These are phyloP conservation scores for Aphanoascus verrucosus DNA, from an alignment of 2,329 filamentous ascomycete species.

Conservation along the genomic window DNA sequence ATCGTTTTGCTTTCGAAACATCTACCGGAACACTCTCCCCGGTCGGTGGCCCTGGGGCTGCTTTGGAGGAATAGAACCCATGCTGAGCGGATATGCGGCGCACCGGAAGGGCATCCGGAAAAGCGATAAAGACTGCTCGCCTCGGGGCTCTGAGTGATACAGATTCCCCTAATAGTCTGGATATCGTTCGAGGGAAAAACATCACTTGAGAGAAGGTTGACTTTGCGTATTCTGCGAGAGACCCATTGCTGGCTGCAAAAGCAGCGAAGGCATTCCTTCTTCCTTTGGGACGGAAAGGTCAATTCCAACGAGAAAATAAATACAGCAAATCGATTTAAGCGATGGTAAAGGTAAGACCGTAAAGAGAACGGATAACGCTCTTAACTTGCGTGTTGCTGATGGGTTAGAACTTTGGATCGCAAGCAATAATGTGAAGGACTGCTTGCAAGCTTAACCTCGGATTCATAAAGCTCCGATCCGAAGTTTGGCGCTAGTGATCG, in stretches of 20 bases:
- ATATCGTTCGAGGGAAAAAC: constrained; percentile 5
- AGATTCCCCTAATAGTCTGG: constrained; percentile 2
- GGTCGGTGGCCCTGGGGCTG: background rate
- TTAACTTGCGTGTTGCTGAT: too few species aligned
- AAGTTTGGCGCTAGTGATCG: background rate
- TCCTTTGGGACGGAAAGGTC: background rate
- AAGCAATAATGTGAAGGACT: too few species aligned
- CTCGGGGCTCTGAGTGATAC: background rate
- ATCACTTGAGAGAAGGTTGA: constrained; percentile 3
- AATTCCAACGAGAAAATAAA: background rate
- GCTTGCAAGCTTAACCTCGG: background rate
- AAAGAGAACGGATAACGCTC: background rate
- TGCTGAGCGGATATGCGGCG: background rate
- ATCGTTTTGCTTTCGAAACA: constrained; percentile 33
- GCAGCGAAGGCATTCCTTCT: constrained; percentile 10
- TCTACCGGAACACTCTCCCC: constrained; percentile 4
- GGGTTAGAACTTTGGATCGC: too few species aligned
- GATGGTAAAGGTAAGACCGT: background rate
- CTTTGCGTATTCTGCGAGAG: background rate
- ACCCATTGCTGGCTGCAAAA: constrained; percentile 8
- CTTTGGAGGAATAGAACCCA: constrained; percentile 3
- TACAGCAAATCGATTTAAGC: background rate
- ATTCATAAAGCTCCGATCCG: constrained; percentile 5
- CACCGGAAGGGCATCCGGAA: background rate
- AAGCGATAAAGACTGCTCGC: background rate